Base-by-base conservation (phyloP, 306 rosid genomes). In the Ammopiptanthus mongolicus region DNA sequence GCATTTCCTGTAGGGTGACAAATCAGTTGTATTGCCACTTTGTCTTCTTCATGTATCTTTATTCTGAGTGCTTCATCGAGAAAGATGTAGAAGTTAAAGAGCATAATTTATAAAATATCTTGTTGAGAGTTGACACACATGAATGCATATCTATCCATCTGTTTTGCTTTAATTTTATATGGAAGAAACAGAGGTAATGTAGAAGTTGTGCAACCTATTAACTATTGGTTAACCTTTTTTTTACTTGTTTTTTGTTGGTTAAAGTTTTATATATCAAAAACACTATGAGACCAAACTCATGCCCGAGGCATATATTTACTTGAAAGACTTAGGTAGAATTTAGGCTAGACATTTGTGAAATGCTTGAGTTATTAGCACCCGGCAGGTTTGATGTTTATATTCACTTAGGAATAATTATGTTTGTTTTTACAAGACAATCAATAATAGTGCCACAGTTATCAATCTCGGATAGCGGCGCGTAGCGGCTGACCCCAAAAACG, bases 81-180 rank as follows among this genome's bases (percentile, higher is more conserved):
- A 39, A 74, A 22, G 23, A 21, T 19, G 41, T 52, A 11, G 17
- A 33, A 8, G 9, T 69, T 76, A 7, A 7, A 74, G 63, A 21
- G 13, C 21, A 68, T 22, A 34, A 33, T 67, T 69, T 8, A 42
- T 25, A 67, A 9, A 53, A 8, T 33, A 31, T 31, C 9, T 73
- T 29, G 78, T 58, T 29, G 78, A 46, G 18, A 62, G 37, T 78
- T 78, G 71, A 41, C 13, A 47, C 37, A 28, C 60, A 18, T 10
- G 46, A 62, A 58, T 62, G 58, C 64, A 15, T 48, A 2, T 69
- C 41, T 47, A 48, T 50, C 19, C 50, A 34, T 1, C 2, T 8
- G 12, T 53, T 75, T 75, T 76, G 31, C 60, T 77, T 77, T 12
- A 56, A 29, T 48, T 78, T 68, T 5, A 33, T 14, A 31, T 21